These are phyloP conservation scores for Rhizophora mangle DNA, from an alignment of 345 rosid genomes.

Conservation along the genomic window DNA sequence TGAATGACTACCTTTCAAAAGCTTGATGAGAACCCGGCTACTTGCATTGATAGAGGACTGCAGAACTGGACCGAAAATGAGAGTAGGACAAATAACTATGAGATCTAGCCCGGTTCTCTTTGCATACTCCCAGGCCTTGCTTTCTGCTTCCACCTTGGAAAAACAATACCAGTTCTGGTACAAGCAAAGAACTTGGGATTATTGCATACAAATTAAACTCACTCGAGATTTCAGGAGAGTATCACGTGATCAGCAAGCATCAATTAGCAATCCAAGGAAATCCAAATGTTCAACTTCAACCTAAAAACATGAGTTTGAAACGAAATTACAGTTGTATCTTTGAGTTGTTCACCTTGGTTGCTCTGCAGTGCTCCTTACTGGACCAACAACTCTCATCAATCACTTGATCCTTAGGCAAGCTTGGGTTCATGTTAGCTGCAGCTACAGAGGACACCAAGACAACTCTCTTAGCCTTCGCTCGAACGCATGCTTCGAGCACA, in stretches of 20 bases:
- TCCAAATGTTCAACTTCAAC: background rate
- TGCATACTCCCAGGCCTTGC: constrained; percentile 59
- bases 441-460: constrained; percentile 58
- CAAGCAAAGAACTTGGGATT: constrained; percentile 6
- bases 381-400: constrained; percentile 69
- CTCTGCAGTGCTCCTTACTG: constrained; percentile 46
- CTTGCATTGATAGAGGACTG: constrained; percentile 58
- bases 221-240: background rate
- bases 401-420: constrained; percentile 46
- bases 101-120: constrained; percentile 51
- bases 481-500: constrained; percentile 61
- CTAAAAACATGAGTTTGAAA: background rate
- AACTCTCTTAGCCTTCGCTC: constrained; percentile 55
- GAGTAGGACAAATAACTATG: constrained; percentile 52
- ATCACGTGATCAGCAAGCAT: background rate
- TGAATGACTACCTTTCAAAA: constrained; percentile 54
- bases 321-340: background rate
- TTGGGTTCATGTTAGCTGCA: constrained; percentile 52
- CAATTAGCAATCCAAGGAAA: background rate
- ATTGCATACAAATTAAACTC: background rate
- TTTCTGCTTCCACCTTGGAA: constrained; percentile 73
- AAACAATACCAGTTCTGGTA: constrained; percentile 68
- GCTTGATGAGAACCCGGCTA: constrained; percentile 41
- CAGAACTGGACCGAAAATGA: constrained; percentile 55
- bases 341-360: constrained; percentile 37